Evolutionary conservation across 352 stramenopile genomes (phyloP).

Genomic region (Blastocystis sp.): DNA sequence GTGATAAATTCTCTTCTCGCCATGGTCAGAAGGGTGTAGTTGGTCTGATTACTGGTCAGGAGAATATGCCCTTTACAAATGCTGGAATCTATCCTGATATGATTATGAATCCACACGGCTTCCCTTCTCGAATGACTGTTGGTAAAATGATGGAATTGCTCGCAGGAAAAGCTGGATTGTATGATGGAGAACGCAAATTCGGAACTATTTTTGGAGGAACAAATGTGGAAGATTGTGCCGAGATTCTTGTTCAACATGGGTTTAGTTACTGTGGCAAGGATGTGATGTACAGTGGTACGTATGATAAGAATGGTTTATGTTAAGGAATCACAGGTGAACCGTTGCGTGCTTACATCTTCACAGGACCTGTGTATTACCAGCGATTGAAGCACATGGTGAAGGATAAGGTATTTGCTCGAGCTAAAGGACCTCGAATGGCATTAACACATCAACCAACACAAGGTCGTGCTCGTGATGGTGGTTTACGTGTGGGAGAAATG

Average conservation of each 20-base stretch:
- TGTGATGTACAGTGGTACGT: constrained; percentile 74
- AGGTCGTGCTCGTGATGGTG: constrained; percentile 89
- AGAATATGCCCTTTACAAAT: constrained; percentile 99
- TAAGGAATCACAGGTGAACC: constrained; percentile 85
- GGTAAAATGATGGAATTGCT: constrained; percentile 98
- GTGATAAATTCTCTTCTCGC: constrained; percentile 98
- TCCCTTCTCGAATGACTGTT: constrained; percentile 98
- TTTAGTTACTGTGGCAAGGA: constrained; percentile 99
- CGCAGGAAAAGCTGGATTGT: constrained; percentile 90
- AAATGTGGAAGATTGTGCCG: constrained; percentile 75
- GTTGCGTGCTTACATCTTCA: constrained; percentile 98
- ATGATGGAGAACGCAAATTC: constrained; percentile 89
- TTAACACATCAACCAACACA: constrained; percentile 97
- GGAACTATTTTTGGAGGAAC: constrained; percentile 93
- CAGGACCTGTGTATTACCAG: constrained; percentile 99
- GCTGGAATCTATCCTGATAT: constrained; percentile 92
- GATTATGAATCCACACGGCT: constrained; percentile 99
- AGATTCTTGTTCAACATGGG: constrained; percentile 87
- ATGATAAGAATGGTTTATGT: not conserved
- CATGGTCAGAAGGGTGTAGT: constrained; percentile 99
- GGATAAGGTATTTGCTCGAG: constrained; percentile 98
- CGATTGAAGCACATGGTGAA: constrained; percentile 99
- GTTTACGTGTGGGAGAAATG: constrained; percentile 97
- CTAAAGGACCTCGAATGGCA: constrained; percentile 71
- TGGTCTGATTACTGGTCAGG: constrained; percentile 85